Evolutionary conservation across 768 basidiomycete species (phyloP).

Genomic region (Boletus vermiculosoides): DNA sequence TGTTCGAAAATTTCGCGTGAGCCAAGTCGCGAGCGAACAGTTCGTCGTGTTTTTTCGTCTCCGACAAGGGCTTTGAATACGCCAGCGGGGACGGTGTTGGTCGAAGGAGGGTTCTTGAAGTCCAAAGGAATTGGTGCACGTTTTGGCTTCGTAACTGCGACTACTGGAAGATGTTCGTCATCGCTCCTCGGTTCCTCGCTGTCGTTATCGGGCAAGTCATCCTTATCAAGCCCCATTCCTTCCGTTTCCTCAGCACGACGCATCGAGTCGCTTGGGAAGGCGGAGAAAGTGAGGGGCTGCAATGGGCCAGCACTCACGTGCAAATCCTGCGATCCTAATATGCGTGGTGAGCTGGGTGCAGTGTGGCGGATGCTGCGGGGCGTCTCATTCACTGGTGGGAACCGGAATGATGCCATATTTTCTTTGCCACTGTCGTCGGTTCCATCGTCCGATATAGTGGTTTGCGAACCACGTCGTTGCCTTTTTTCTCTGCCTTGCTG

Average conservation of each 20-base stretch:
- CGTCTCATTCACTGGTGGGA: slow-evolving; percentile 57
- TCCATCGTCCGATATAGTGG: slow-evolving; percentile 30
- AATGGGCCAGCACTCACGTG: slow-evolving; percentile 23
- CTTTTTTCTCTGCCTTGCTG: slow-evolving; percentile 81
- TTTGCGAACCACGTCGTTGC: slow-evolving; percentile 54
- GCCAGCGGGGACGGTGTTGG: slow-evolving; percentile 81
- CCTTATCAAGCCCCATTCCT: slow-evolving; percentile 10
- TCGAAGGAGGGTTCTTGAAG: slow-evolving; percentile 63
- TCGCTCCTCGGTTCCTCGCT: slow-evolving; percentile 15
- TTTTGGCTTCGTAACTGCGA: slow-evolving; percentile 40
- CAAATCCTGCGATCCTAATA: slow-evolving; percentile 26
- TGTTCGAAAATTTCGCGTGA: slow-evolving; percentile 75
- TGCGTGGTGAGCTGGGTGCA: slow-evolving; percentile 40
- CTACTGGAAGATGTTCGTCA: slow-evolving; percentile 14
- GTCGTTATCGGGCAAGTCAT: slow-evolving; percentile 6
- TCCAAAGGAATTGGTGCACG: slow-evolving; percentile 79
- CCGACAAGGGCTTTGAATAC: slow-evolving; percentile 75
- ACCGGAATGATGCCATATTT: slow-evolving; percentile 73
- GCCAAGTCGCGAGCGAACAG: slow-evolving; percentile 72
- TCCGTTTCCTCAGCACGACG: slow-evolving; percentile 16
- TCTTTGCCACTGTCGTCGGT: slow-evolving; percentile 53
- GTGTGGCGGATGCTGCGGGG: slow-evolving; percentile 49
- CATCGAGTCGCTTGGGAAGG: slow-evolving; percentile 47
- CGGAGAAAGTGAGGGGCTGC: slow-evolving; percentile 62
- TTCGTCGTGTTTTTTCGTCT: slow-evolving; percentile 67